Evolutionary conservation across 331 rosid genomes (phyloP), one percentile per base, ranked within the genome.

Genomic region (Spiraea crenata): DNA sequence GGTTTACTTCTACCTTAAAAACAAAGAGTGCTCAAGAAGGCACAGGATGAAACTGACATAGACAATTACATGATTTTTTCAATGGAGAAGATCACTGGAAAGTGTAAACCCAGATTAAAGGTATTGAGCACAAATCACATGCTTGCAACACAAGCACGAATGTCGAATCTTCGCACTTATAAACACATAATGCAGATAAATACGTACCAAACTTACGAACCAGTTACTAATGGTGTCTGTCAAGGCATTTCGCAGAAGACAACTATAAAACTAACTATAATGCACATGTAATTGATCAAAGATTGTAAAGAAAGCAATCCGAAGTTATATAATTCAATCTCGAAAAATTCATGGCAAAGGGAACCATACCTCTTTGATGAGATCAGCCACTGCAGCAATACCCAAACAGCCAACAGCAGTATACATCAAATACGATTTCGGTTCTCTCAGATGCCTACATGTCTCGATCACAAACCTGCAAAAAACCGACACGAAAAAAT

Each of bases 381-480:
- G 76, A 79, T 90, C 98, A 34, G 78, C 80, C 78, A 90, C 72
- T 58, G 95, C 90, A 56, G 89, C 75, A 75, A 93, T 68, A 75
- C 98, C 97, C 41, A 93, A 82, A 84, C 97, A 93, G 16, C 95
- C 96, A 20, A 90, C 81, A 80, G 97, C 98, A 37, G 96, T 83
- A 80, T 93, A 90, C 25, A 90, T 85, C 97, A 93, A 82, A 74
- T 90, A 93, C 3, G 96, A 84, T 65, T 93, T 93, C 79, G 66
- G 85, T 88, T 93, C 98, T 76, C 75, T 87, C 86, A 93, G 68
- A 9, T 75, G 85, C 71, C 83, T 79, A 72, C 98, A 93, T 19
- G 89, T 63, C 74, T 84, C 83, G 34, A 80, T 74, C 75, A 93
- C 97, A 84, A 93, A 93, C 83, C 98, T 93, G 85, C 68, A 73